A percentile compares a stretch with the other conserved stretches of the same genome.
phyloP scores from a whole-genome alignment of 148 eudicot species.

The Camellia lanceoleosa region DNA sequence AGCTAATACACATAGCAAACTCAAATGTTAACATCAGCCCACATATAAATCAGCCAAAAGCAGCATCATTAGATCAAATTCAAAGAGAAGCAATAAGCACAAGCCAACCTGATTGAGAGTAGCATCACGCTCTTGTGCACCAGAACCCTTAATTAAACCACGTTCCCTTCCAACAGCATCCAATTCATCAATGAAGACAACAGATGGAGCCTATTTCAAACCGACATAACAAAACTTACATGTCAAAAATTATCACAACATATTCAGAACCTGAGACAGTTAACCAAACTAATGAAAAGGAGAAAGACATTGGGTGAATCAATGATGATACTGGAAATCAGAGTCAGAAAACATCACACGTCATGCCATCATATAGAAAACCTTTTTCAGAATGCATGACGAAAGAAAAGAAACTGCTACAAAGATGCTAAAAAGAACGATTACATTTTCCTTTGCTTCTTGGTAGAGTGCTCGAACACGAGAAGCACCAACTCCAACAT shows the following conservation, averaged over 20 bases:
- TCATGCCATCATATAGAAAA: neutral
- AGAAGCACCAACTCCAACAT: constrained; percentile 97
- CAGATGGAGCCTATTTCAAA: constrained; percentile 75
- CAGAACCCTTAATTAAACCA: constrained; percentile 94
- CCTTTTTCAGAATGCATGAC: neutral
- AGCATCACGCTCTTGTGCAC: constrained; percentile 99
- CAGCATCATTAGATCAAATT: neutral
- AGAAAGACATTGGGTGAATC: neutral
- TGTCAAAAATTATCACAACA: neutral
- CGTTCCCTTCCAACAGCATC: constrained; percentile 99
- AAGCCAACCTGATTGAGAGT: constrained; percentile 81
- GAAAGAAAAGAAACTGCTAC: neutral
- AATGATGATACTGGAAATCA: neutral
- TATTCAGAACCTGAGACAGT: neutral
- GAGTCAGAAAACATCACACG: neutral
- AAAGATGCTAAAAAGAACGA: constrained; percentile 12
- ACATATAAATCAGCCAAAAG: neutral
- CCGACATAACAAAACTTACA: constrained; percentile 18
- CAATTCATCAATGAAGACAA: constrained; percentile 95
- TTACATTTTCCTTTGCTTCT: constrained; percentile 90
- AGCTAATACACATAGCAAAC: constrained; percentile 44
- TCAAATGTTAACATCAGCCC: constrained; percentile 4
- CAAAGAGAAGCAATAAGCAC: constrained; percentile 2
- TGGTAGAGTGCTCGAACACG: constrained; percentile 95
- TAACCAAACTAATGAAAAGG: neutral